These are phyloP conservation scores for Biscogniauxia sp. DNA, from an alignment of 2,329 filamentous ascomycete species.

Conservation along the genomic window DNA sequence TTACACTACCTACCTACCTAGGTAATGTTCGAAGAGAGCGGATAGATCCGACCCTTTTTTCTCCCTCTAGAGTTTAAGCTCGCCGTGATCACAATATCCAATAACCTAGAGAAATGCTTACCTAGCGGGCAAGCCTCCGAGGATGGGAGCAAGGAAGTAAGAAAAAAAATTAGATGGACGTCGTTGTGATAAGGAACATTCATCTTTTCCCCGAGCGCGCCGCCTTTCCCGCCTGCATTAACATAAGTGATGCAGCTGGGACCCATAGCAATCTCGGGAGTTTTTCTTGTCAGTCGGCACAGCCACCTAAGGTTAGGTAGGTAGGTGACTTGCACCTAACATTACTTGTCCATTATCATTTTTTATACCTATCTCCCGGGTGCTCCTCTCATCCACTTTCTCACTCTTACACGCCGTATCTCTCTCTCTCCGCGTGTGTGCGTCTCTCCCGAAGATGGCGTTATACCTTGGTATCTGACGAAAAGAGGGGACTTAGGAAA, in stretches of 20 bases:
- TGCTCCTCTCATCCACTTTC: too few relatives aligned
- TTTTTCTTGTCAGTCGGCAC: neutral
- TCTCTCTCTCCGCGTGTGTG: too few relatives aligned
- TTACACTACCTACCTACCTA: too few relatives aligned
- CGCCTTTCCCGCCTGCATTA: neutral
- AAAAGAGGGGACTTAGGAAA: neutral
- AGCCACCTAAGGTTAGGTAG: too few relatives aligned
- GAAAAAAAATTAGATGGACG: neutral
- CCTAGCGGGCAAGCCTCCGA: neutral
- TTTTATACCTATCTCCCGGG: too few relatives aligned
- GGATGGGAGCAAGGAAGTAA: neutral
- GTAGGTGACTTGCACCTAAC: neutral
- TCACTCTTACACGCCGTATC: too few relatives aligned
- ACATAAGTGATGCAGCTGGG: neutral
- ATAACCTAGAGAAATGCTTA: too few relatives aligned
- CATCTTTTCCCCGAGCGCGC: neutral
- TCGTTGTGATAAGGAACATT: neutral
- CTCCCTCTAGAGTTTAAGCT: neutral
- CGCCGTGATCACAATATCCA: neutral
- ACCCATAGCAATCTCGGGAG: neutral
- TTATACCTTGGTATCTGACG: too few relatives aligned
- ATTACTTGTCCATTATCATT: too few relatives aligned
- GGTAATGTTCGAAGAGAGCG: neutral
- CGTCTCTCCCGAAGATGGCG: too few relatives aligned
- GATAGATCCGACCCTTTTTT: neutral